Conservation (phyloP, 116 monocot genomes). For the Iris pallida region DNA sequence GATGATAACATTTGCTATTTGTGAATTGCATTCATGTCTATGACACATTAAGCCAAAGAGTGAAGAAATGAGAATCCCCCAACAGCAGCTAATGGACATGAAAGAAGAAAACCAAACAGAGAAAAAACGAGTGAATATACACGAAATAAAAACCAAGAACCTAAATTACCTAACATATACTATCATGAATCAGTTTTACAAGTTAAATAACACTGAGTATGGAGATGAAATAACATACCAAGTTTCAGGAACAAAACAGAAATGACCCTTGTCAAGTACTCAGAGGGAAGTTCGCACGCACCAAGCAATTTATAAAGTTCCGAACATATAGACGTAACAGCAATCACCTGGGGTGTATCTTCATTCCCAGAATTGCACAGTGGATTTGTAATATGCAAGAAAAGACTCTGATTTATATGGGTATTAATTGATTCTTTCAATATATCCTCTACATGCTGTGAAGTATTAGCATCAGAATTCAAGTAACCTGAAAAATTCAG, state of each 20-base stretch:
- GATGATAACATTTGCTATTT: too few relatives aligned
- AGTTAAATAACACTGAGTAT: too few relatives aligned
- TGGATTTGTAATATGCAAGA: constrained; percentile 12
- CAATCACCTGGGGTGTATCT: constrained; percentile 22
- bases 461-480: constrained; percentile 27
- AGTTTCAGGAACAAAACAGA: constrained; percentile 70
- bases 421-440: constrained; percentile 59
- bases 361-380: constrained; percentile 15
- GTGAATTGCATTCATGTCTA: too few relatives aligned
- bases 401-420: constrained; percentile 31
- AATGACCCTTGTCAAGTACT: constrained; percentile 49
- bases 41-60: too few relatives aligned
- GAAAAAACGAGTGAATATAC: too few relatives aligned
- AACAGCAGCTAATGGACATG: too few relatives aligned
- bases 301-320: constrained; percentile 38
- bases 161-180: too few relatives aligned
- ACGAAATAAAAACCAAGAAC: too few relatives aligned
- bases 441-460: constrained; percentile 45
- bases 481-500: constrained; percentile 57
- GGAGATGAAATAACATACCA: constrained; percentile 42
- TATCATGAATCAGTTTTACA: too few relatives aligned
- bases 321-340: constrained; percentile 54
- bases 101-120: too few relatives aligned
- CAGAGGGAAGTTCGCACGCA: constrained; percentile 35
- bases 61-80: too few relatives aligned